Evolutionary conservation across 495 filamentous ascomycete species (phyloP).

Genomic region (Apiosordaria backusii): DNA sequence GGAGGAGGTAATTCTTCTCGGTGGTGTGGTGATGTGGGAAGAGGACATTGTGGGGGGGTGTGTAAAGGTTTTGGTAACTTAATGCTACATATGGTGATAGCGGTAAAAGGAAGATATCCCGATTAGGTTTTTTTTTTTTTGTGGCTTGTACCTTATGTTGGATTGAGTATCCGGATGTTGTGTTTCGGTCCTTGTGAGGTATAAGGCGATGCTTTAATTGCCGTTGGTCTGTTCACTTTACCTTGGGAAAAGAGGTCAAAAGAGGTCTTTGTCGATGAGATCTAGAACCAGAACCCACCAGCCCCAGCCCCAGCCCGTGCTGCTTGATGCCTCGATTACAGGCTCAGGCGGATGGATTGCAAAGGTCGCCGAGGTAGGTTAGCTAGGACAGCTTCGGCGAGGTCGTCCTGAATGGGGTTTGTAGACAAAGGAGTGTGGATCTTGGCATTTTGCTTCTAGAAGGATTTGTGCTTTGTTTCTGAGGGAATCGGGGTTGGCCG

Average conservation of each 20-base stretch:
- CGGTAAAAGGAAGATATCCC: neutral
- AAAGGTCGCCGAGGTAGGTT: neutral
- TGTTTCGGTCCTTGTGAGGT: too few species aligned
- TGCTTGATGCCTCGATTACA: too few species aligned
- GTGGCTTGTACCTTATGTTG: neutral
- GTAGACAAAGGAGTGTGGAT: neutral
- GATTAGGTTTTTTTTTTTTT: neutral
- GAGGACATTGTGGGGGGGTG: neutral
- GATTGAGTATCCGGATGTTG: too few species aligned
- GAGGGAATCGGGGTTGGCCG: too few species aligned
- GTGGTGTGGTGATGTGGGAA: neutral
- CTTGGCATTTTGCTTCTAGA: neutral
- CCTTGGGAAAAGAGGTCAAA: too few species aligned
- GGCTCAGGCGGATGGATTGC: neutral
- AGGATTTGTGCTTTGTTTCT: too few species aligned
- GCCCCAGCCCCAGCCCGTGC: too few species aligned
- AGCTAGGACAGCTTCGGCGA: neutral
- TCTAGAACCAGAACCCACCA: too few species aligned
- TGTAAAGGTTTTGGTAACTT: neutral
- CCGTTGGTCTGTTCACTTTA: too few species aligned
- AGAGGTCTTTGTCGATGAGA: too few species aligned
- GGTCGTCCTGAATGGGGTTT: neutral
- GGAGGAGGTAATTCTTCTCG: constrained; percentile 16
- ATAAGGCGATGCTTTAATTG: too few species aligned
- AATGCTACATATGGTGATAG: neutral